Evolutionary conservation across 176 grass and related monocot genomes (phyloP).

Genomic region (Pontederia paniculata): DNA sequence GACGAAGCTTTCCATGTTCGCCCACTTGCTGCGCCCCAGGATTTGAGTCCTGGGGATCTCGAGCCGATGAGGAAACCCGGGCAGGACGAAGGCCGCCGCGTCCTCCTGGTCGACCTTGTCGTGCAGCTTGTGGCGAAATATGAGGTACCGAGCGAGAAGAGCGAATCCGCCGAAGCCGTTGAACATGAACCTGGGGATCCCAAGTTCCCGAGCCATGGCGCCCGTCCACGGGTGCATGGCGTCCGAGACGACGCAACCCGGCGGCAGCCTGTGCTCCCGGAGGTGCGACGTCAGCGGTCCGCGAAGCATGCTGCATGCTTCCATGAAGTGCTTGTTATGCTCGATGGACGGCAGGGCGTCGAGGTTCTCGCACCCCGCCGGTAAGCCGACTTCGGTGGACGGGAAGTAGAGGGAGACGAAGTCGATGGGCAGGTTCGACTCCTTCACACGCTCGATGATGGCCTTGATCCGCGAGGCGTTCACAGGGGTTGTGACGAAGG

Average conservation of each 20-base stretch:
- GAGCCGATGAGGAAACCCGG: conserved; percentile 1
- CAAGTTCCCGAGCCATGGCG: conserved; percentile 43
- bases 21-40: conserved; percentile 10
- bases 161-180: conserved; percentile 35
- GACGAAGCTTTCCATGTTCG: neutral
- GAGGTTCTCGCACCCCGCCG: conserved; percentile 41
- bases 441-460: neutral
- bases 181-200: conserved; percentile 41
- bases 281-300: conserved; percentile 35
- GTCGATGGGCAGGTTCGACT: conserved; percentile 17
- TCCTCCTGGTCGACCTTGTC: neutral
- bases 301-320: conserved; percentile 30
- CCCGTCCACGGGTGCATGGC: conserved; percentile 32
- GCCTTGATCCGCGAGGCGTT: conserved; percentile 35
- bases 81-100: neutral
- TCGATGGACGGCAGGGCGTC: conserved; percentile 32
- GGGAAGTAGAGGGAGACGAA: conserved; percentile 46
- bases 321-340: conserved; percentile 21
- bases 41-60: conserved; percentile 22
- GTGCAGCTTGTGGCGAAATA: neutral
- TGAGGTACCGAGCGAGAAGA: conserved; percentile 27
- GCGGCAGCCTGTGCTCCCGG: conserved; percentile 6
- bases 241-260: conserved; percentile 62
- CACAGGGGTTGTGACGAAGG: conserved; percentile 47
- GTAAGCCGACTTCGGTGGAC: conserved; percentile 32